These are phyloP conservation scores for Limonium bicolor DNA, from an alignment of 148 eudicot species.

Conservation along the genomic window DNA sequence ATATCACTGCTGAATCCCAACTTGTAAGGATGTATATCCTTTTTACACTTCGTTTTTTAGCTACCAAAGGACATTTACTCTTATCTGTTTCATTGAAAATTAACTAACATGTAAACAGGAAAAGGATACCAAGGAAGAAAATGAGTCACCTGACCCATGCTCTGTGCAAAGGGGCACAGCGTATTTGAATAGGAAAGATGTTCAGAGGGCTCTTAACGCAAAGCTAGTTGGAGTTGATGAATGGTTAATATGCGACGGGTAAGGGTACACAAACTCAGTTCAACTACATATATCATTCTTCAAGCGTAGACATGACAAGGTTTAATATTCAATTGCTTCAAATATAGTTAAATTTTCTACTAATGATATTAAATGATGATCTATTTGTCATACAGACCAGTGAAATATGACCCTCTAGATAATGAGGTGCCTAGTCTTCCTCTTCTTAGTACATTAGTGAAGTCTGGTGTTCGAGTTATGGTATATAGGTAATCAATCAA, in stretches of 20 bases:
- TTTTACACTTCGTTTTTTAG: too few species aligned
- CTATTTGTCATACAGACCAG: conserved; percentile 42
- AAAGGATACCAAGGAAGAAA: too few species aligned
- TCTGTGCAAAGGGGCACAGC: conserved; percentile 70
- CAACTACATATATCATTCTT: too few species aligned
- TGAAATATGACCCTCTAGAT: conserved; percentile 68
- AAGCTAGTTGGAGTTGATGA: conserved; percentile 55
- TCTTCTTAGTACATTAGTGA: conserved; percentile 53
- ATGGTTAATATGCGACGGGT: conserved; percentile 86
- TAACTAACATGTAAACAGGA: too few species aligned
- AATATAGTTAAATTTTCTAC: too few species aligned
- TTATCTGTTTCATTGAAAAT: conserved; percentile 45
- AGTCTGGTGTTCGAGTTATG: conserved; percentile 61
- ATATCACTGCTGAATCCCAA: too few species aligned
- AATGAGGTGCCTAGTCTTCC: conserved; percentile 76
- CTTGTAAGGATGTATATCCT: too few species aligned
- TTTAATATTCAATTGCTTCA: too few species aligned
- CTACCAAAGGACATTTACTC: too few species aligned
- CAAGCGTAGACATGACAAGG: too few species aligned
- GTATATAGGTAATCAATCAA: conserved; percentile 52
- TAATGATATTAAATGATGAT: neutral
- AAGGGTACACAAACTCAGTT: too few species aligned
- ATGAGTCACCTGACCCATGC: conserved; percentile 74
- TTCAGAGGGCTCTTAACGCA: conserved; percentile 68
- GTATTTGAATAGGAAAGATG: conserved; percentile 72